phyloP scores from a whole-genome alignment of 2,329 filamentous ascomycete genomes.

The Alternaria gansuensis region DNA sequence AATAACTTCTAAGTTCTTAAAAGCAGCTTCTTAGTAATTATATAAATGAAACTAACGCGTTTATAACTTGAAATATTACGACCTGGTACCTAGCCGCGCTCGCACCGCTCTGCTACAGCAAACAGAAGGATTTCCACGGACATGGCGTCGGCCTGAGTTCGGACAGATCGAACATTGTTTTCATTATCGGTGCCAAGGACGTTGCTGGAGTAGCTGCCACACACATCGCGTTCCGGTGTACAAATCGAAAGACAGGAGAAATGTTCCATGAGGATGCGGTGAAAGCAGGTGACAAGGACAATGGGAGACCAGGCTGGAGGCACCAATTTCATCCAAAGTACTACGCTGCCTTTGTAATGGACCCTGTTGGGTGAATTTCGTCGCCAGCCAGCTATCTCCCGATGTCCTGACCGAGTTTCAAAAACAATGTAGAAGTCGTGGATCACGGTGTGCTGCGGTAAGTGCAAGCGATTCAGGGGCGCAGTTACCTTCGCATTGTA shows the following conservation, averaged over 20 bases:
- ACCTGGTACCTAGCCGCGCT: constrained; percentile 39
- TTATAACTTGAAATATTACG: constrained; percentile 4
- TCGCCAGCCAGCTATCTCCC: neutral
- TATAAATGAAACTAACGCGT: too few relatives aligned
- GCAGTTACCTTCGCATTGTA: neutral
- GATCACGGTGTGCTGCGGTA: constrained; percentile 22
- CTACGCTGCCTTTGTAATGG: constrained; percentile 41
- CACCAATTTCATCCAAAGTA: constrained; percentile 39
- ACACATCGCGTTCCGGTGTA: constrained; percentile 36
- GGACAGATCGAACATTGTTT: constrained; percentile 15
- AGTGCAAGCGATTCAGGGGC: neutral
- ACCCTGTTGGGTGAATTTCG: constrained; percentile 38
- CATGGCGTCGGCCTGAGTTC: constrained; percentile 30
- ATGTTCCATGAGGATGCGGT: constrained; percentile 35
- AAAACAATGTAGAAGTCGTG: constrained; percentile 39
- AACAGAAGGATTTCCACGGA: constrained; percentile 33
- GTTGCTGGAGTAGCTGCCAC: constrained; percentile 11
- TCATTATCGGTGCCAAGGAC: constrained; percentile 32
- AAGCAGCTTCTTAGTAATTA: too few relatives aligned
- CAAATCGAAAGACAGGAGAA: constrained; percentile 29
- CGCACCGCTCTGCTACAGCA: constrained; percentile 38
- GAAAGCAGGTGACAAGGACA: constrained; percentile 38
- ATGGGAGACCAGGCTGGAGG: constrained; percentile 38
- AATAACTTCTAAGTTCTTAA: too few relatives aligned
- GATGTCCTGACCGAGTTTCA: constrained; percentile 13